Evolutionary conservation across 1,284 basidiomycete species (phyloP).

Genomic region (Marasmius oreades): DNA sequence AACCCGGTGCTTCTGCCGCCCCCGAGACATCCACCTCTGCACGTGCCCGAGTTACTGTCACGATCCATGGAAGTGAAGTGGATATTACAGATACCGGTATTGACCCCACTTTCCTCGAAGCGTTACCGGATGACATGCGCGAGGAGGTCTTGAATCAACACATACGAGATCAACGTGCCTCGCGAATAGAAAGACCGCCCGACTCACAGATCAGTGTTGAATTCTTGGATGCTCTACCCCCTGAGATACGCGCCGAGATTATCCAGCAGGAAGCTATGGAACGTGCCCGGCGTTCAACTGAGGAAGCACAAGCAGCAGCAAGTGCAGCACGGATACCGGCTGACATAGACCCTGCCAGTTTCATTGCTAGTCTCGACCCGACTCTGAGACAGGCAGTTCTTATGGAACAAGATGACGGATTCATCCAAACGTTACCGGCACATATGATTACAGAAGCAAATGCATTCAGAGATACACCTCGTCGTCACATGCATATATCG

Average conservation of each 20-base stretch:
- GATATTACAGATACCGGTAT: slow-evolving; percentile 99
- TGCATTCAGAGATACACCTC: slow-evolving; percentile 52
- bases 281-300: slow-evolving; percentile 58
- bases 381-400: slow-evolving; percentile 83
- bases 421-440: slow-evolving; percentile 76
- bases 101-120: slow-evolving; percentile 97
- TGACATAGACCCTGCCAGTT: slow-evolving; percentile 83
- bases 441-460: slow-evolving; percentile 84
- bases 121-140: slow-evolving; percentile 97
- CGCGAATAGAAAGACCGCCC: slow-evolving; percentile 65
- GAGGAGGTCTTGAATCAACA: slow-evolving; percentile 99
- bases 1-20: slow-evolving; percentile 20
- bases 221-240: slow-evolving; percentile 94
- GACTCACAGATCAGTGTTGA: slow-evolving; percentile 91
- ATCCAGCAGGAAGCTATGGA: slow-evolving; percentile 92
- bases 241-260: slow-evolving; percentile 95
- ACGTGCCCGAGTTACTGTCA: slow-evolving; percentile 70
- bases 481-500: slow-evolving; percentile 35
- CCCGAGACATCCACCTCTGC: slow-evolving; percentile 22
- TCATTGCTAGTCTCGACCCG: slow-evolving; percentile 86
- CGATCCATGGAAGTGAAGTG: slow-evolving; percentile 89
- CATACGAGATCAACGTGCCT: slow-evolving; percentile 84
- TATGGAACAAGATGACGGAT: slow-evolving; percentile 81
- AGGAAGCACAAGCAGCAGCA: slow-evolving; percentile 36
- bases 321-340: slow-evolving; percentile 44